These are phyloP conservation scores for Spathaspora sp. DNA, from an alignment of 805 yeast genomes.

Conservation along the genomic window DNA sequence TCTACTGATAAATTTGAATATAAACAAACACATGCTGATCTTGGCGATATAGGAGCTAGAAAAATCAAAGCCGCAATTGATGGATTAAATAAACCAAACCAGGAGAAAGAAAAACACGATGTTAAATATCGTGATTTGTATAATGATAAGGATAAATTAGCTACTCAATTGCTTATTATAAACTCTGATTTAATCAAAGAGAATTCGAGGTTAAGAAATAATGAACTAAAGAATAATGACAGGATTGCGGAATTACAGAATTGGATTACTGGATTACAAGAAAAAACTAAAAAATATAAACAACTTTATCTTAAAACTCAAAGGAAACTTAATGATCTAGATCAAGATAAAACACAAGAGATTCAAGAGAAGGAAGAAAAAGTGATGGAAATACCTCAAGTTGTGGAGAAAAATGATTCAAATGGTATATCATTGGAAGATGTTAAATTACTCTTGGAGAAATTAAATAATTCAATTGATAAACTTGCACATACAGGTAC, in stretches of 20 bases:
- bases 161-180: background rate
- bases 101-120: background rate
- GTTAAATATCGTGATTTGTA: background rate
- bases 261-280: background rate
- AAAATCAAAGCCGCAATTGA: background rate
- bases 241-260: background rate
- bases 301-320: background rate
- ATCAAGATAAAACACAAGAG: background rate
- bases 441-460: background rate
- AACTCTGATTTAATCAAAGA: background rate
- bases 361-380: background rate
- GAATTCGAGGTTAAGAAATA: background rate
- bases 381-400: background rate
- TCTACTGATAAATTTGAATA: background rate
- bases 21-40: background rate
- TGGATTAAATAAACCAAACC: background rate
- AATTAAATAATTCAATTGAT: background rate
- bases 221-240: background rate
- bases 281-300: background rate
- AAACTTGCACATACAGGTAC: background rate
- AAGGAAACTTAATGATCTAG: background rate
- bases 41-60: background rate
- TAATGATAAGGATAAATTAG: background rate
- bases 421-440: background rate
- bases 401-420: background rate